phyloP scores from a whole-genome alignment of 352 stramenopile species.

The Globisporangium recalcitrans region DNA sequence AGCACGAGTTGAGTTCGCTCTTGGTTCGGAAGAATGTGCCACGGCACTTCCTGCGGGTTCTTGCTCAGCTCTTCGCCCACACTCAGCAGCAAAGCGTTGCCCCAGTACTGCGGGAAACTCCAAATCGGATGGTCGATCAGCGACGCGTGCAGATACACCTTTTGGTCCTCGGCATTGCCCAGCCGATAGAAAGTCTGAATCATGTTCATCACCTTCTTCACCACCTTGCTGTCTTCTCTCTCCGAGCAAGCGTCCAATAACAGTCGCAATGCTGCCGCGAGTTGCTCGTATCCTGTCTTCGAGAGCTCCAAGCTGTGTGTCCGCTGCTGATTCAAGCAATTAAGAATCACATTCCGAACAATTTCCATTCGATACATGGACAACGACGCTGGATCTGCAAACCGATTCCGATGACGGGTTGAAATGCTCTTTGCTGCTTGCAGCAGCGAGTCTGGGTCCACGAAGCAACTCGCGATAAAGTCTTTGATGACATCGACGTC shows the following conservation, averaged over 20 bases:
- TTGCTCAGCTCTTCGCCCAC: conserved; percentile 79
- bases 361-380: conserved; percentile 64
- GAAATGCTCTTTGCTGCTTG: conserved; percentile 19
- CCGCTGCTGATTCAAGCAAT: conserved; percentile 67
- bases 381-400: conserved; percentile 50
- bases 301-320: conserved; percentile 52
- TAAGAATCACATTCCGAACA: conserved; percentile 63
- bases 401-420: conserved; percentile 57
- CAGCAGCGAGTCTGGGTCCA: conserved; percentile 51
- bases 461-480: conserved; percentile 80
- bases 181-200: conserved; percentile 69
- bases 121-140: conserved; percentile 58
- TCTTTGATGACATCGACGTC: conserved; percentile 85
- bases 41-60: conserved; percentile 49
- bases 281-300: conserved; percentile 43
- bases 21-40: conserved; percentile 52
- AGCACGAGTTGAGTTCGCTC: conserved; percentile 71
- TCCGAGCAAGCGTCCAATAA: conserved; percentile 61
- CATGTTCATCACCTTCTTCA: conserved; percentile 82
- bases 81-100: conserved; percentile 63
- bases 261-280: conserved; percentile 47
- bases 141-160: conserved; percentile 55
- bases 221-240: conserved; percentile 55
- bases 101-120: conserved; percentile 67
- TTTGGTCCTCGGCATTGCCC: conserved; percentile 29